A percentile compares a stretch with the other conserved stretches of the same genome.
These are phyloP conservation scores for Yamadazyma kitorensis DNA, from an alignment of 805 yeast genomes.

Conservation along the genomic window DNA sequence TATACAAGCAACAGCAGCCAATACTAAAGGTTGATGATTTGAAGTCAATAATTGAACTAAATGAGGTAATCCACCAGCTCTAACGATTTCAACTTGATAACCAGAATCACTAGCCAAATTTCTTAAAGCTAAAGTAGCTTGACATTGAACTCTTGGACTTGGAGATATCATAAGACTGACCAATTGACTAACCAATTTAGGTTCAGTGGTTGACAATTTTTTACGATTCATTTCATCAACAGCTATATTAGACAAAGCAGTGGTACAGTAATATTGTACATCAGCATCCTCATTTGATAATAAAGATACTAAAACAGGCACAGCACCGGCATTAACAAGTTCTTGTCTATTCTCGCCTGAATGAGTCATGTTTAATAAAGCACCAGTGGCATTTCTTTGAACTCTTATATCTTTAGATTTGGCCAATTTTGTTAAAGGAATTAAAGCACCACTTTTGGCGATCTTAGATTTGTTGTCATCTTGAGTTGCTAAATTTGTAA, in stretches of 20 bases:
- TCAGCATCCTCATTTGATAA: constrained; percentile 88
- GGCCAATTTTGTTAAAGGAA: constrained; percentile 92
- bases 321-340: constrained; percentile 96
- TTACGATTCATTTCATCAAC: constrained; percentile 92
- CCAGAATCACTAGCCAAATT: constrained; percentile 94
- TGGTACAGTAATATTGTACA: constrained; percentile 97
- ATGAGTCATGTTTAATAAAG: constrained; percentile 96
- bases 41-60: constrained; percentile 87
- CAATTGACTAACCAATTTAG: constrained; percentile 81
- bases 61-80: constrained; percentile 94
- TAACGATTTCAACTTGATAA: constrained; percentile 92
- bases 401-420: constrained; percentile 93
- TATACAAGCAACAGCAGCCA: constrained; percentile 98
- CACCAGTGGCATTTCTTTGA: constrained; percentile 98
- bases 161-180: constrained; percentile 91
- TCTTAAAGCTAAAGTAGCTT: constrained; percentile 94
- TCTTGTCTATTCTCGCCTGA: constrained; percentile 95
- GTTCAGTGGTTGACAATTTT: constrained; percentile 87
- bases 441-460: constrained; percentile 93
- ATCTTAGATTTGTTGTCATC: constrained; percentile 95
- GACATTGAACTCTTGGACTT: constrained; percentile 95
- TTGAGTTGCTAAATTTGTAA: constrained; percentile 95
- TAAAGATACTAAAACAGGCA: constrained; percentile 88
- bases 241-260: constrained; percentile 95
- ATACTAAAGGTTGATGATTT: constrained; percentile 83